Conservation (phyloP, 1,284 basidiomycete species). For the Calocybe gambosa region DNA sequence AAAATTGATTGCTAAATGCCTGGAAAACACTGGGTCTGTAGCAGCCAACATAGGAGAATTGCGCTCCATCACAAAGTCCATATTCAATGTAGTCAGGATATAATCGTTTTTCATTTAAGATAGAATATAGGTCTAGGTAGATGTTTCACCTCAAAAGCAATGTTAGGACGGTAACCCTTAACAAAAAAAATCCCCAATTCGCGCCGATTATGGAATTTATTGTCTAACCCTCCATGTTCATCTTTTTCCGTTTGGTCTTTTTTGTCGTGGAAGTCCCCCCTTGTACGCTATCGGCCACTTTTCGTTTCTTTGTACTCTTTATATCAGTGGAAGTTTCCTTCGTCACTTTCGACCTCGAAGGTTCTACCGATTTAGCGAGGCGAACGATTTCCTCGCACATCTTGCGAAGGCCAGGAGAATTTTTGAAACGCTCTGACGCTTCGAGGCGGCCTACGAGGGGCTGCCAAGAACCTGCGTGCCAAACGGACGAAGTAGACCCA, state of each 20-base stretch:
- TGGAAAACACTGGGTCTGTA: conserved; percentile 14
- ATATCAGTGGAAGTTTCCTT: conserved; percentile 14
- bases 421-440: conserved; percentile 33
- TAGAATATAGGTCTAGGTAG: too few relatives aligned
- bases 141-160: too few relatives aligned
- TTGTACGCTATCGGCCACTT: conserved; percentile 30
- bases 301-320: conserved; percentile 34
- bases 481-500: conserved; percentile 23
- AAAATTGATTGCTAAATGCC: conserved; percentile 22
- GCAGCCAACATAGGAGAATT: conserved; percentile 14
- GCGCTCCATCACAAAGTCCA: conserved; percentile 17
- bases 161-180: neutral
- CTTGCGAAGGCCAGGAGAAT: conserved; percentile 33
- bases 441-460: conserved; percentile 26
- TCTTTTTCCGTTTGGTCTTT: conserved; percentile 51
- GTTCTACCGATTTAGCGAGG: conserved; percentile 12
- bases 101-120: neutral
- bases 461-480: conserved; percentile 34
- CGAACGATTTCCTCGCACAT: conserved; percentile 36
- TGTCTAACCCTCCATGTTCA: conserved; percentile 33
- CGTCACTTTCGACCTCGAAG: neutral
- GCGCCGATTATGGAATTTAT: neutral
- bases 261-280: conserved; percentile 23
- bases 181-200: conserved; percentile 7
- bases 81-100: conserved; percentile 3